Evolutionary conservation across 495 filamentous ascomycete genomes (phyloP).

Genomic region (Aspergillus ostianus): DNA sequence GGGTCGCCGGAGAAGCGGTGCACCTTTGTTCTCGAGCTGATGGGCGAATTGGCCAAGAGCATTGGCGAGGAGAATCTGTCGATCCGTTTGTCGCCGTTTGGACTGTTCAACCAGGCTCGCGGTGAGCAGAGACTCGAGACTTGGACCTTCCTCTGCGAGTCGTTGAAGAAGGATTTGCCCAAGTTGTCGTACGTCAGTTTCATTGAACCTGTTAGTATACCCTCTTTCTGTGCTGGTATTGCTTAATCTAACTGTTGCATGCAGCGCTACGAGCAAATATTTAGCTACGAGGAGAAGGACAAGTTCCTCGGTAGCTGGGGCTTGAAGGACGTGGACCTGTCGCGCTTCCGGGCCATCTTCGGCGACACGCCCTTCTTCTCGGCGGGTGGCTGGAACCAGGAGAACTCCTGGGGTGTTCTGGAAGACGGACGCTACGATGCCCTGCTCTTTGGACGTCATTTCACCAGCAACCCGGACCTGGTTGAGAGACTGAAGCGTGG

Average conservation of each 20-base stretch:
- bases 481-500: slow-evolving; percentile 19
- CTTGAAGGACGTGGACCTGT: slow-evolving; percentile 36
- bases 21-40: slow-evolving; percentile 43
- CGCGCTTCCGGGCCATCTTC: slow-evolving; percentile 43
- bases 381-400: slow-evolving; percentile 47
- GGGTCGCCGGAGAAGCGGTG: slow-evolving; percentile 48
- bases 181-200: slow-evolving; percentile 52
- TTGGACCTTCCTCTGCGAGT: slow-evolving; percentile 47
- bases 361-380: slow-evolving; percentile 48
- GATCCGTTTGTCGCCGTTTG: slow-evolving; percentile 42
- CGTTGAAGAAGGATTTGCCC: slow-evolving; percentile 47
- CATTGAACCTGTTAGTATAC: slow-evolving; percentile 45
- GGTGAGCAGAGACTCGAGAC: slow-evolving; percentile 49
- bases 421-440: slow-evolving; percentile 44
- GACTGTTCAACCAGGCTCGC: slow-evolving; percentile 48
- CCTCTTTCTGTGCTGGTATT: neutral
- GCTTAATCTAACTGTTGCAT: slow-evolving; percentile 1
- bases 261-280: slow-evolving; percentile 50
- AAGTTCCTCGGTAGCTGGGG: slow-evolving; percentile 44
- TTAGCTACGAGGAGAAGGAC: slow-evolving; percentile 45
- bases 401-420: slow-evolving; percentile 44
- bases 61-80: slow-evolving; percentile 28
- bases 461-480: slow-evolving; percentile 27
- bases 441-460: slow-evolving; percentile 22
- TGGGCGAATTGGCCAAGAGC: slow-evolving; percentile 28